Evolutionary conservation across 441 rosid species (phyloP).

Genomic region (Kokia cookei): DNA sequence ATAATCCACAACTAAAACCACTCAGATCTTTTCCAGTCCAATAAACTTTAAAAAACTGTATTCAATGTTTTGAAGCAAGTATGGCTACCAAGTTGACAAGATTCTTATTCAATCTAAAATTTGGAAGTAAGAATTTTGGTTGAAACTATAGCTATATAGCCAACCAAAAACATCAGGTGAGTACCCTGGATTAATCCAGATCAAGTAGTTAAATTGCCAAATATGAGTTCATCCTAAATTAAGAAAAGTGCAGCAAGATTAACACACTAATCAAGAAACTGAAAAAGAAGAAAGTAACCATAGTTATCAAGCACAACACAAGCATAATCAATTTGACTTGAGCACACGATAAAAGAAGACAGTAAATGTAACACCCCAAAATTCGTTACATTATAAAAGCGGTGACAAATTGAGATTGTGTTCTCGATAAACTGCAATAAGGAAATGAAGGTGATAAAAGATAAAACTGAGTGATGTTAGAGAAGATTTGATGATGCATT

Average conservation of each 20-base stretch:
- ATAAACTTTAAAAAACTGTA: conserved; percentile 7
- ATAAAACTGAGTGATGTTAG: too few species aligned
- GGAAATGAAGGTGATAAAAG: too few species aligned
- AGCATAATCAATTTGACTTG: too few species aligned
- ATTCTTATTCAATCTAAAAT: neutral
- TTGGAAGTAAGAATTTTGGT: neutral
- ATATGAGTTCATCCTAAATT: neutral
- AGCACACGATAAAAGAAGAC: too few species aligned
- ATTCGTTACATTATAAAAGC: too few species aligned
- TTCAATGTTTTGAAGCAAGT: neutral
- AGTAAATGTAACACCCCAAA: too few species aligned
- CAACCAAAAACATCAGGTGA: neutral
- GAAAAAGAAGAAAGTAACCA: too few species aligned
- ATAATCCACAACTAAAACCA: conserved; percentile 3
- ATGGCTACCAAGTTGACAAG: neutral
- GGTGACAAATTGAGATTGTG: too few species aligned
- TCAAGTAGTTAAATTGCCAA: neutral
- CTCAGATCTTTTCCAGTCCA: conserved; percentile 12
- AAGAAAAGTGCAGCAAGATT: neutral
- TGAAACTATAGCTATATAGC: neutral
- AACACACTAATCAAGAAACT: too few species aligned
- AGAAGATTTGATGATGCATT: too few species aligned
- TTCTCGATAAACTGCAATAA: too few species aligned
- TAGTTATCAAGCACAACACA: too few species aligned
- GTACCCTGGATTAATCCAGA: neutral